phyloP scores from a whole-genome alignment of 2,329 filamentous ascomycete genomes.

The Emergomyces africanus region DNA sequence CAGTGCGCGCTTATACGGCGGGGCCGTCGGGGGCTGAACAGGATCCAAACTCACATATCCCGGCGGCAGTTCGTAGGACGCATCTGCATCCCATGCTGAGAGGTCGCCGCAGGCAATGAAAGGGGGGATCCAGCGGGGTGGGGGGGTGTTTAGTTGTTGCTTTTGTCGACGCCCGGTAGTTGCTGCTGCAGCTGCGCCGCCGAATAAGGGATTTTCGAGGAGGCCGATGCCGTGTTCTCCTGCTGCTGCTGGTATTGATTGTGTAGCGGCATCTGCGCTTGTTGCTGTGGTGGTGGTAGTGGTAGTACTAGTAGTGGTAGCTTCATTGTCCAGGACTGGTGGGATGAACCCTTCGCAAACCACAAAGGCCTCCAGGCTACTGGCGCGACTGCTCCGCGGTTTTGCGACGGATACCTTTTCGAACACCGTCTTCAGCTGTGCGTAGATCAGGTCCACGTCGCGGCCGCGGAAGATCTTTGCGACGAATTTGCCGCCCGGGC shows the following conservation, averaged over 20 bases:
- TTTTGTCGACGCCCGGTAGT: constrained; percentile 26
- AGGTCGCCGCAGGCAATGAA: constrained; percentile 97
- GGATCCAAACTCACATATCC: constrained; percentile 80
- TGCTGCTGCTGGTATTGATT: neutral
- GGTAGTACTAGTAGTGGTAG: neutral
- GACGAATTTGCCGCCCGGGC: constrained; percentile 88
- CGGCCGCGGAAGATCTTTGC: constrained; percentile 94
- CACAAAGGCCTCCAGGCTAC: constrained; percentile 92
- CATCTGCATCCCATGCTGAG: constrained; percentile 89
- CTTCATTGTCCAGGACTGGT: constrained; percentile 13
- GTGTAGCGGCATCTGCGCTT: neutral
- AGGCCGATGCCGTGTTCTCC: constrained; percentile 15
- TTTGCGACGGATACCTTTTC: constrained; percentile 80
- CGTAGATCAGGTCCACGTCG: constrained; percentile 91
- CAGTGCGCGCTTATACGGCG: constrained; percentile 82
- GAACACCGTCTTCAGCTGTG: constrained; percentile 87
- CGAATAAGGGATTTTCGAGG: constrained; percentile 28
- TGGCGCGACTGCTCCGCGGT: constrained; percentile 85
- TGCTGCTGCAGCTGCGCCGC: constrained; percentile 18
- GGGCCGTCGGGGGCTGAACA: constrained; percentile 87
- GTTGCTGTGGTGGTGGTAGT: neutral
- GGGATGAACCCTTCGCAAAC: constrained; percentile 91
- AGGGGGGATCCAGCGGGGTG: constrained; percentile 73
- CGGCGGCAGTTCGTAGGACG: constrained; percentile 79
- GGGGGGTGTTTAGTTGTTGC: constrained; percentile 38